These are phyloP conservation scores for Fusarium temperatum DNA, from an alignment of 2,329 filamentous ascomycete species.

Conservation along the genomic window DNA sequence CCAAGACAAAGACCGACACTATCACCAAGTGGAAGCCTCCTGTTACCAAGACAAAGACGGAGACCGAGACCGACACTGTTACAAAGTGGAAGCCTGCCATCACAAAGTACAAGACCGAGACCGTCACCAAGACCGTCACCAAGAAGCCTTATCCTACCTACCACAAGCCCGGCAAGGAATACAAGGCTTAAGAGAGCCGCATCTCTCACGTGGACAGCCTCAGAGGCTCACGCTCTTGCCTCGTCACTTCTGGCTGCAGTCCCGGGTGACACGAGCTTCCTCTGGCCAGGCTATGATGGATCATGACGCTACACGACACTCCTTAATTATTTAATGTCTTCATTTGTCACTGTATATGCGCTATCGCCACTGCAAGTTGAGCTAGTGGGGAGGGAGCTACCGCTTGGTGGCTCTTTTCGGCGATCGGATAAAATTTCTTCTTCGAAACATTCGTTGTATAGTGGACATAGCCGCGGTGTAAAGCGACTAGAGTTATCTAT, in stretches of 20 bases:
- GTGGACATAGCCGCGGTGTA: constrained; percentile 20
- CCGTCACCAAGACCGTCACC: background rate
- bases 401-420: background rate
- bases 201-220: background rate
- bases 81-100: constrained; percentile 1
- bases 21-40: background rate
- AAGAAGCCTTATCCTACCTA: background rate
- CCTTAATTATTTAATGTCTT: constrained; percentile 17
- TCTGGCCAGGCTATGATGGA: background rate
- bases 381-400: background rate
- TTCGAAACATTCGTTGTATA: constrained; percentile 32
- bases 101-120: constrained; percentile 19
- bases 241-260: background rate
- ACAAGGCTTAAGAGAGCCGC: background rate
- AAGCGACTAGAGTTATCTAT: constrained; percentile 15
- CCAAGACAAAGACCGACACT: background rate
- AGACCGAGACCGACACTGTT: background rate
- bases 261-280: background rate
- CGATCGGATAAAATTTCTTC: constrained; percentile 9
- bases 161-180: constrained; percentile 14
- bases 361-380: background rate
- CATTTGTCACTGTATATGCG: background rate
- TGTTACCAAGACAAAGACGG: background rate
- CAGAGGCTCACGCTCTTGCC: background rate
- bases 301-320: constrained; percentile 2